Conservation (phyloP, 2,329 filamentous ascomycete genomes). For the Reticulascus tulasneorum region DNA sequence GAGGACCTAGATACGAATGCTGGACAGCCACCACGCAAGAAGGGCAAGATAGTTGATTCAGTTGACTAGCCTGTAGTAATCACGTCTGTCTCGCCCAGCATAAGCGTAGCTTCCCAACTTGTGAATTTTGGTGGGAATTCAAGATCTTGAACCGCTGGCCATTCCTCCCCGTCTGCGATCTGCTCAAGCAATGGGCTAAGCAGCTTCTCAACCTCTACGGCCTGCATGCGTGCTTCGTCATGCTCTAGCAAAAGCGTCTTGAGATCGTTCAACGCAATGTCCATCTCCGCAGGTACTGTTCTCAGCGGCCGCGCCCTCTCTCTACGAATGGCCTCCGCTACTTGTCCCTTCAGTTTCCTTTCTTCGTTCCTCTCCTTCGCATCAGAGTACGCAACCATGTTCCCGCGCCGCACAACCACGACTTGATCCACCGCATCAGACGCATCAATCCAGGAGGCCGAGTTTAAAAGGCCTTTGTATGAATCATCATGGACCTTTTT, state of each 20-base stretch:
- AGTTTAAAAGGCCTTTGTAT: constrained; percentile 32
- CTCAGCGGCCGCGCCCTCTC: constrained; percentile 26
- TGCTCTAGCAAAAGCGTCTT: too few relatives aligned
- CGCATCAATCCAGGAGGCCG: constrained; percentile 33
- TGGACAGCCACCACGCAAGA: too few relatives aligned
- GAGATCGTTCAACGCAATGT: constrained; percentile 19
- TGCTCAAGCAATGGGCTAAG: constrained; percentile 17
- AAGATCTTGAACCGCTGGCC: constrained; percentile 15
- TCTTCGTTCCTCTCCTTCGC: constrained; percentile 3
- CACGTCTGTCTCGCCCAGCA: constrained; percentile 3
- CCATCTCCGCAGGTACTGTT: constrained; percentile 17
- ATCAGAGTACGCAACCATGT: constrained; percentile 27
- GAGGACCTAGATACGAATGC: too few relatives aligned
- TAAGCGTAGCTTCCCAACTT: constrained; percentile 3
- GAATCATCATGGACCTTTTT: constrained; percentile 41
- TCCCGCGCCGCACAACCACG: constrained; percentile 33
- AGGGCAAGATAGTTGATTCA: too few relatives aligned
- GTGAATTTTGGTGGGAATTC: constrained; percentile 10
- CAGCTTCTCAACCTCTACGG: constrained; percentile 20
- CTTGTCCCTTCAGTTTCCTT: constrained; percentile 6
- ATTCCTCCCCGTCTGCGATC: neutral
- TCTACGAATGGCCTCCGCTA: constrained; percentile 17
- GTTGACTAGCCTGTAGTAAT: too few relatives aligned
- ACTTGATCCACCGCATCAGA: constrained; percentile 27
- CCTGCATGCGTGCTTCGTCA: constrained; percentile 16